Base-by-base conservation (phyloP, 2,329 filamentous ascomycete species). In the Lanzia echinophila region DNA sequence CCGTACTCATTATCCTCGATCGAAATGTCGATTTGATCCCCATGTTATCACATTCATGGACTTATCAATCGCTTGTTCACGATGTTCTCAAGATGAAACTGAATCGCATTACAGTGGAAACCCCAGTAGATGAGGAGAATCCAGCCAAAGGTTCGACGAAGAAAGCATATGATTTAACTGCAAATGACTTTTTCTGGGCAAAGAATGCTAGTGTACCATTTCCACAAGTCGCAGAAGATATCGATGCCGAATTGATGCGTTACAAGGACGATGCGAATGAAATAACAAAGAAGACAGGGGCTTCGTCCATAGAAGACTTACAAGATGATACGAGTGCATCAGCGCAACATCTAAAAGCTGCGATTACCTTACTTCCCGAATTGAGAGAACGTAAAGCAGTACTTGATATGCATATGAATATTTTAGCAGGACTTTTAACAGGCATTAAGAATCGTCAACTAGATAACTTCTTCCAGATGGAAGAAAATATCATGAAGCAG, bases 321-420 rank as follows among this genome's bases (percentile, higher is more conserved):
- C 87, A 94, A 63, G 90, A 90, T 61, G 91, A 96, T 66, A 90
- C 87, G 1, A 88, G 86, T 62, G 85, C 90, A 38, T 95, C 90
- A 54, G 91, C 94, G 15, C 89, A 95, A 64, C 94, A 99, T 69
- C 79, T 99, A 44, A 99, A 97, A 72, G 90, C 91, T 3, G 95
- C 92, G 12, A 96, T 99, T 63, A 95, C 92, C 0, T 75, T 96
- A 20, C 76, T 99, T 13, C 95, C 94, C 0, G 92, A 97, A 69
- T 77, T 99, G 61, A 80, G 90, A 59, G 94, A 97, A 70, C 84
- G 94, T 56, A 99, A 99, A 69, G 84, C 86, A n/a, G 81, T 86
- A 19, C 79, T 99, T 5, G 94, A 96, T 68, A 97, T 96, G 88
- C 94, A 99, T 70, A 99, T 99, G 94, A 96, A 95, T 68, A 96